Evolutionary conservation across 2,329 filamentous ascomycete genomes (phyloP).

Genomic region (Chrysosporium keratinophilum): DNA sequence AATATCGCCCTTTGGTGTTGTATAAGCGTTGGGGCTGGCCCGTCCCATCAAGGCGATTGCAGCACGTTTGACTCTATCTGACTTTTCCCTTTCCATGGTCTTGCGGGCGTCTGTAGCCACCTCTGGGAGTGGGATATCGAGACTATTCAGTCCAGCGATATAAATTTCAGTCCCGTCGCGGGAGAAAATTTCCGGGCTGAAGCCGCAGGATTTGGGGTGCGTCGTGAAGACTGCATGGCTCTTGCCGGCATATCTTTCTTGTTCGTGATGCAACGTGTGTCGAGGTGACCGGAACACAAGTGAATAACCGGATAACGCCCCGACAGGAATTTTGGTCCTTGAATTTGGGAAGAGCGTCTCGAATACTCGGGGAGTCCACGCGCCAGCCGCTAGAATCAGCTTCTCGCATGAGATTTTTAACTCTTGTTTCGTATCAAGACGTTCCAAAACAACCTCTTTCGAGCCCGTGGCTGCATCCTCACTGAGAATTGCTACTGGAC

Average conservation of each 20-base stretch:
- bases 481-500: constrained; percentile 43
- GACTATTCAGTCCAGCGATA: constrained; percentile 60
- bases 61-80: constrained; percentile 25
- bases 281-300: constrained; percentile 54
- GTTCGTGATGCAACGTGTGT: constrained; percentile 26
- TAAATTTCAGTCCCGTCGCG: constrained; percentile 59
- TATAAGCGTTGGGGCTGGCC: constrained; percentile 14
- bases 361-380: constrained; percentile 62
- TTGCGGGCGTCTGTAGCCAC: constrained; percentile 34
- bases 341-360: constrained; percentile 52
- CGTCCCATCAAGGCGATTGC: constrained; percentile 29
- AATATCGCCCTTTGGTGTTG: constrained; percentile 18
- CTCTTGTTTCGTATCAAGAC: constrained; percentile 25
- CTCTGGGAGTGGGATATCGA: constrained; percentile 49
- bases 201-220: constrained; percentile 41
- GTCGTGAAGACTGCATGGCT: constrained; percentile 62
- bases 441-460: constrained; percentile 43
- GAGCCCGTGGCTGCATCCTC: constrained; percentile 42
- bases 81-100: constrained; percentile 36
- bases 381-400: constrained; percentile 57
- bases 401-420: constrained; percentile 49
- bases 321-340: constrained; percentile 45
- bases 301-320: constrained; percentile 59
- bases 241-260: constrained; percentile 31
- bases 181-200: constrained; percentile 62